Evolutionary conservation across 805 yeast species (phyloP).

Genomic region (Candida argentea): DNA sequence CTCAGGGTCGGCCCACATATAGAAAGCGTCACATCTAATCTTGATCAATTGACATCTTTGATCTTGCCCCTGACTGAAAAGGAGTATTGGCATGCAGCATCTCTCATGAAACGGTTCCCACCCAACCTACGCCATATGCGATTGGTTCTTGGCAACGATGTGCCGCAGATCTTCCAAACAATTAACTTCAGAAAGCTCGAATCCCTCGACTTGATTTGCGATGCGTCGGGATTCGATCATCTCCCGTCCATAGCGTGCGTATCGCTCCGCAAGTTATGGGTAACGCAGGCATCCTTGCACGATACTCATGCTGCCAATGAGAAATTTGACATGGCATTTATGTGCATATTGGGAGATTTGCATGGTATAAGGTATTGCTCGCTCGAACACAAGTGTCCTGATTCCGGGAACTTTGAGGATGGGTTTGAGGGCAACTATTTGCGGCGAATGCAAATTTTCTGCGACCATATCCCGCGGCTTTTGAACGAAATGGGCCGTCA

Average conservation of each 20-base stretch:
- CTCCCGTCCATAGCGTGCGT: no score
- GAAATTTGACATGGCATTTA: slow-evolving; percentile 40
- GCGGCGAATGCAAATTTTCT: slow-evolving; percentile 46
- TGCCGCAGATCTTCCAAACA: slow-evolving; percentile 12
- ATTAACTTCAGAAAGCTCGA: slow-evolving; percentile 34
- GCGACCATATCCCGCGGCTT: slow-evolving; percentile 35
- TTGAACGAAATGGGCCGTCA: slow-evolving; percentile 8
- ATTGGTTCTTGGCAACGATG: not conserved
- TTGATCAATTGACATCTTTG: no score
- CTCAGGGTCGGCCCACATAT: no score
- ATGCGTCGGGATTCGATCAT: no score
- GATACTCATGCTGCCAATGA: slow-evolving; percentile 23
- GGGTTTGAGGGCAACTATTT: slow-evolving; percentile 68
- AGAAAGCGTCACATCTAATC: no score
- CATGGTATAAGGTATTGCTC: slow-evolving; percentile 20
- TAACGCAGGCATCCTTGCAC: slow-evolving; percentile 21
- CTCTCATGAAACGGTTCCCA: not conserved
- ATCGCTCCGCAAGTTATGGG: slow-evolving; percentile 24
- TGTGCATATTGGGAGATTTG: slow-evolving; percentile 15
- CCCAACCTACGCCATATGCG: not conserved
- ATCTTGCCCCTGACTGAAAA: not conserved
- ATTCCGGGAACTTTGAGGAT: slow-evolving; percentile 46
- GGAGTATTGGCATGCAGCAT: not conserved
- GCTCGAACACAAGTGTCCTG: slow-evolving; percentile 51
- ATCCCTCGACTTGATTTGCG: slow-evolving; percentile 30